These are phyloP conservation scores for Xylaria sp. DNA, from an alignment of 2,329 filamentous ascomycete species.

Conservation along the genomic window DNA sequence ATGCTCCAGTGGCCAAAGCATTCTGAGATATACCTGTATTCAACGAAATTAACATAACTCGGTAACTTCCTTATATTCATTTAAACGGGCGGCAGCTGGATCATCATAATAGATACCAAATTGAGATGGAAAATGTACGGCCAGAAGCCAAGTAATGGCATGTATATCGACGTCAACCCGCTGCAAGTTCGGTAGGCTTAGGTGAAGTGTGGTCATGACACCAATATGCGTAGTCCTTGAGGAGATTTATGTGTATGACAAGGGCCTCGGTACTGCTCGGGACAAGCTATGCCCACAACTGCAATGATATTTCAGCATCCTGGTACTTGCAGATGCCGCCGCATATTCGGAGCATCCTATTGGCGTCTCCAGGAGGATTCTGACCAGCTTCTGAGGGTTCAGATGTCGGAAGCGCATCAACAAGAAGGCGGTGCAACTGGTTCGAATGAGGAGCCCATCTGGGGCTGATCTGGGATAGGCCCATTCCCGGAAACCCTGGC, in stretches of 20 bases:
- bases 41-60: too few species aligned
- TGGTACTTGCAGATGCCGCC: background rate
- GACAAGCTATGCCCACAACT: background rate
- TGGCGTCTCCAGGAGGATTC: background rate
- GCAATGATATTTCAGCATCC: background rate
- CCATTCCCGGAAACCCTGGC: slow-evolving; percentile 18
- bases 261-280: background rate
- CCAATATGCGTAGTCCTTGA: background rate
- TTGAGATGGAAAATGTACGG: too few species aligned
- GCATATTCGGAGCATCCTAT: slow-evolving; percentile 10
- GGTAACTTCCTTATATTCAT: too few species aligned
- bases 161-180: too few species aligned
- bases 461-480: too few species aligned
- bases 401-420: background rate
- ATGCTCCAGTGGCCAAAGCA: background rate
- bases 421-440: background rate
- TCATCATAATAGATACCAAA: too few species aligned
- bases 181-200: too few species aligned
- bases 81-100: too few species aligned
- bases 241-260: too few species aligned
- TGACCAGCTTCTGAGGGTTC: background rate
- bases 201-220: too few species aligned
- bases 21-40: too few species aligned
- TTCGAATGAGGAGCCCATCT: background rate
- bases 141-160: background rate